These are phyloP conservation scores for Ramaria rubella DNA, from an alignment of 768 basidiomycete species.

Conservation along the genomic window DNA sequence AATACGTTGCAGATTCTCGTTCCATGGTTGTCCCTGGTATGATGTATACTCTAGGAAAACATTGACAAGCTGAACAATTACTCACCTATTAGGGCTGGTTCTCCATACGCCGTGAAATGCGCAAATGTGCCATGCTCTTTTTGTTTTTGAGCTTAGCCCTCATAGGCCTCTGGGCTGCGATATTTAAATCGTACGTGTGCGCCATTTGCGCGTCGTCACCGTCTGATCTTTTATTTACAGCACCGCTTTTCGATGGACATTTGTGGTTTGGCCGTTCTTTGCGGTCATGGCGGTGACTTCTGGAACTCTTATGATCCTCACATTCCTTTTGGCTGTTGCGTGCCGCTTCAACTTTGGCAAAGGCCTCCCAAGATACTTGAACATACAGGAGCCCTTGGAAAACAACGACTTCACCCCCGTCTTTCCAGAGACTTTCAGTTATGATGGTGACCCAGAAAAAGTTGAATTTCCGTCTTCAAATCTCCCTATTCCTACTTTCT, in stretches of 20 bases:
- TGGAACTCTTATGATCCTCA: conserved; percentile 46
- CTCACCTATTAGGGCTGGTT: conserved; percentile 61
- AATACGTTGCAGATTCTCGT: conserved; percentile 42
- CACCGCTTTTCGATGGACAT: conserved; percentile 69
- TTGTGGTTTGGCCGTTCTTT: conserved; percentile 70
- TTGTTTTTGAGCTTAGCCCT: conserved; percentile 54
- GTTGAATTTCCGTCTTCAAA: conserved; percentile 54
- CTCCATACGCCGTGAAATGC: conserved; percentile 60
- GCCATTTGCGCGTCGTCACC: background rate
- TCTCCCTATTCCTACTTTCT: conserved; percentile 47
- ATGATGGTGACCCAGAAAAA: conserved; percentile 35
- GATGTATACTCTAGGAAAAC: background rate
- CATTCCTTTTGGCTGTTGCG: conserved; percentile 55
- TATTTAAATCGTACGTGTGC: conserved; percentile 49
- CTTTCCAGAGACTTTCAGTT: conserved; percentile 23
- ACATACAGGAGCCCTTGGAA: conserved; percentile 43
- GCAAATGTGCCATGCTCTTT: conserved; percentile 54
- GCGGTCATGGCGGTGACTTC: conserved; percentile 53
- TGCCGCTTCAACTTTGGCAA: conserved; percentile 75
- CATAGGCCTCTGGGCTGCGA: conserved; percentile 60
- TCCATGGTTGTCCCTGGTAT: conserved; percentile 62
- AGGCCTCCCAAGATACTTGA: conserved; percentile 58
- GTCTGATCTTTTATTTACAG: background rate
- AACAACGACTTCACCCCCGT: conserved; percentile 36
- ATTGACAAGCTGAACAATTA: background rate